Evolutionary conservation across 805 yeast species (phyloP).

Genomic region (Kuraishia capsulata): DNA sequence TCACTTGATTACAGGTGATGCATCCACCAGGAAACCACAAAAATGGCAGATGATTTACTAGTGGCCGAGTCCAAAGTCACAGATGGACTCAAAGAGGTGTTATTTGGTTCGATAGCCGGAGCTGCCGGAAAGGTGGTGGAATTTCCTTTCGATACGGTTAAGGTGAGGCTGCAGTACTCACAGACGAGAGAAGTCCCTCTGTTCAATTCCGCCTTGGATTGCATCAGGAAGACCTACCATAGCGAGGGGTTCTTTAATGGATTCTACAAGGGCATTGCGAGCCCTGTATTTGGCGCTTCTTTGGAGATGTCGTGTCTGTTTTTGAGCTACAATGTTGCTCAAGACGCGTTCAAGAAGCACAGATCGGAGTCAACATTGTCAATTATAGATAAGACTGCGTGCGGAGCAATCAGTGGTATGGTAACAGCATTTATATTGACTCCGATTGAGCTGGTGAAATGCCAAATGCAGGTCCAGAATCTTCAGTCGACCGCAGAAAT

Average conservation of each 20-base stretch:
- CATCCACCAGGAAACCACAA: too few relatives aligned
- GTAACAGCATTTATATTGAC: conserved; percentile 77
- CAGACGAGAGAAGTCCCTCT: conserved; percentile 48
- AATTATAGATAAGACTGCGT: conserved; percentile 27
- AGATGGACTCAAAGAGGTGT: conserved; percentile 1
- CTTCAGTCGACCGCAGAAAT: conserved; percentile 19
- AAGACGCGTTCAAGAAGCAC: conserved; percentile 22
- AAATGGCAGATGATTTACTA: not conserved
- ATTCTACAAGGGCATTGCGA: conserved; percentile 68
- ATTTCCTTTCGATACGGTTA: conserved; percentile 88
- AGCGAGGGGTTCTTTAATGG: conserved; percentile 67
- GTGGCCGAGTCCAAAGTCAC: not conserved
- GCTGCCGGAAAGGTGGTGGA: conserved; percentile 78
- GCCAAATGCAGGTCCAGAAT: conserved; percentile 70
- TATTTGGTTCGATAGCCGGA: conserved; percentile 42
- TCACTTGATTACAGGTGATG: too few relatives aligned
- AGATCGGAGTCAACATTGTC: conserved; percentile 9
- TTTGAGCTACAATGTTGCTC: conserved; percentile 47
- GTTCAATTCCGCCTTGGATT: conserved; percentile 53
- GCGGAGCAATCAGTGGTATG: conserved; percentile 82
- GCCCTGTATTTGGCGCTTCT: conserved; percentile 88
- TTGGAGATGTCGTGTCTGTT: conserved; percentile 79
- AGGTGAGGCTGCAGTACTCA: conserved; percentile 70
- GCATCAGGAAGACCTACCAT: conserved; percentile 49
- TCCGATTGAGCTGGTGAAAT: conserved; percentile 87